These are phyloP conservation scores for Azolla pinnata DNA, from an alignment of 75 land plant species.

Conservation along the genomic window DNA sequence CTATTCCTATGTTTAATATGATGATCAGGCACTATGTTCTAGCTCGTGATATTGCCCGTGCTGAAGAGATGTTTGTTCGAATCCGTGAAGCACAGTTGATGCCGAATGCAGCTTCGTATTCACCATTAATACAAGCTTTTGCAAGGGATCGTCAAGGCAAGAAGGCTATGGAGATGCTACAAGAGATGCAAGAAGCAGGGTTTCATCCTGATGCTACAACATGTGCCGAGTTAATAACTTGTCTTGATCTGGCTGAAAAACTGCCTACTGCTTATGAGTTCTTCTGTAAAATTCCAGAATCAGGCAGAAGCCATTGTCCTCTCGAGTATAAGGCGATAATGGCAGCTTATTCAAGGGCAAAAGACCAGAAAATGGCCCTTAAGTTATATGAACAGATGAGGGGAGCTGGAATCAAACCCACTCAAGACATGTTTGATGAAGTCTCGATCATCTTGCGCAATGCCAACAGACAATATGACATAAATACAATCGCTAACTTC, in stretches of 20 bases:
- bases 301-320: neutral
- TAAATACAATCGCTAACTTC: conserved; percentile 1
- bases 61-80: neutral
- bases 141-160: conserved; percentile 10
- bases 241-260: conserved; percentile 3
- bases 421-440: conserved; percentile 8
- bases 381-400: conserved; percentile 5
- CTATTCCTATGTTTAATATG: conserved; percentile 7
- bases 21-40: conserved; percentile 3
- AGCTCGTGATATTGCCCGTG: neutral
- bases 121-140: conserved; percentile 8
- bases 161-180: conserved; percentile 8
- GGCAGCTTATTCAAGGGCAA: conserved; percentile 5
- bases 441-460: neutral
- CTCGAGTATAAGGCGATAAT: conserved; percentile 4
- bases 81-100: neutral
- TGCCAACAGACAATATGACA: conserved; percentile 2
- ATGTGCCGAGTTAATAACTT: conserved; percentile 10
- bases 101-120: conserved; percentile 6
- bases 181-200: conserved; percentile 15
- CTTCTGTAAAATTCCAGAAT: neutral
- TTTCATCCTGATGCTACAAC: conserved; percentile 8
- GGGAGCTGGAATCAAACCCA: neutral
- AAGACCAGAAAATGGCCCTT: conserved; percentile 4
- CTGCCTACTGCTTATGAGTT: conserved; percentile 2